A percentile compares a stretch with the other conserved stretches of the same genome.
Conservation (phyloP, 345 rosid species). For the Litchi chinensis region DNA sequence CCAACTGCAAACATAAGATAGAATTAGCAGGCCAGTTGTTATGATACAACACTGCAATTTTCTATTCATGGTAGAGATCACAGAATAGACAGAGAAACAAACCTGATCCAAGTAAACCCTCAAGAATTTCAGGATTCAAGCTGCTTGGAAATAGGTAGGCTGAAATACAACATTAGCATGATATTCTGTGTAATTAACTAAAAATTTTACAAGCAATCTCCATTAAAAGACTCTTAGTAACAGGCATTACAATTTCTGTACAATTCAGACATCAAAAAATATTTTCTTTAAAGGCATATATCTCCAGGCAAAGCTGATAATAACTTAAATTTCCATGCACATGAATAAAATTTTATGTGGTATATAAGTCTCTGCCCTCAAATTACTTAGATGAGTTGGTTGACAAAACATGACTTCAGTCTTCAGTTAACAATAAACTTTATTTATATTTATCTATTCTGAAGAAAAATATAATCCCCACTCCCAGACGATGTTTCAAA, state of each 20-base stretch:
- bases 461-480: neutral
- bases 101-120: conserved; percentile 95
- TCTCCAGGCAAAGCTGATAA: neutral
- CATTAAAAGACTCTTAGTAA: conserved; percentile 4
- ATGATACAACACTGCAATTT: conserved; percentile 4
- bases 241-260: neutral
- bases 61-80: conserved; percentile 1
- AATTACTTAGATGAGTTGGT: too few species aligned
- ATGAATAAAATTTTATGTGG: neutral
- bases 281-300: neutral
- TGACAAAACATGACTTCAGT: too few species aligned
- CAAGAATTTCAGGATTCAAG: conserved; percentile 89
- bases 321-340: neutral
- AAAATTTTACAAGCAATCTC: neutral
- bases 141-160: conserved; percentile 95
- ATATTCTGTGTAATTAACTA: too few species aligned
- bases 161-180: conserved; percentile 33
- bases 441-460: too few species aligned
- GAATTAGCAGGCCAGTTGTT: neutral
- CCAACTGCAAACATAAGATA: conserved; percentile 63
- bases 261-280: neutral
- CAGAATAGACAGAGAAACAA: conserved; percentile 15
- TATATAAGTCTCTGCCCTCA: too few species aligned
- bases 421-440: too few species aligned
- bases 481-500: neutral